Evolutionary conservation across 192 early-diverging fungal species (phyloP).

Genomic region (Entrophospora sp.): DNA sequence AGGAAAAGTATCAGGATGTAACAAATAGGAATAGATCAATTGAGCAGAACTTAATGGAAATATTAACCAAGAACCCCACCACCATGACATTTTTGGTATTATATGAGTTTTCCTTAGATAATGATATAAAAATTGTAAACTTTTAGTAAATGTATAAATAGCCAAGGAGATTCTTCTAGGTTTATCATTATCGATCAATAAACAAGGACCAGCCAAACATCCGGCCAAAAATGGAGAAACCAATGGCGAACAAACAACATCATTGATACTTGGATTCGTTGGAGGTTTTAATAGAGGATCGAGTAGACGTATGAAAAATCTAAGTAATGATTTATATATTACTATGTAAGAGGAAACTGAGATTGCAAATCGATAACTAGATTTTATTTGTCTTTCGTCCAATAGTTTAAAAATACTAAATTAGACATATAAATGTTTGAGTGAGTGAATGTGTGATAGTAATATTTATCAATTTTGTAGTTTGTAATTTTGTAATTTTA

Average conservation of each 20-base stretch:
- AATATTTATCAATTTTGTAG: neutral
- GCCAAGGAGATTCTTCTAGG: neutral
- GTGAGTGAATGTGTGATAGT: neutral
- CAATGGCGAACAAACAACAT: too few relatives aligned
- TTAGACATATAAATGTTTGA: neutral
- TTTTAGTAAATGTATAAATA: neutral
- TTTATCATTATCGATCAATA: neutral
- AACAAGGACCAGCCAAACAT: neutral
- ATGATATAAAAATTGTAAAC: neutral
- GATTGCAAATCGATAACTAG: neutral
- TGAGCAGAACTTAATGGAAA: slow-evolving; percentile 9
- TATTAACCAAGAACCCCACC: neutral
- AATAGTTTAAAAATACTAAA: neutral
- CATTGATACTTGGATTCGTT: too few relatives aligned
- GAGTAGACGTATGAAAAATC: neutral
- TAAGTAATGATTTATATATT: neutral
- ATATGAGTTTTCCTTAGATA: neutral
- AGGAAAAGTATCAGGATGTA: slow-evolving; percentile 2
- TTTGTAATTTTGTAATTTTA: neutral
- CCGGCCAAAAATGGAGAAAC: neutral
- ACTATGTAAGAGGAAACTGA: neutral
- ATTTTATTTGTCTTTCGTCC: neutral
- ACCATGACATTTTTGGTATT: neutral
- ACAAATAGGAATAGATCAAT: neutral
- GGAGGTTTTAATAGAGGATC: neutral